A percentile compares a stretch with the other conserved stretches of the same genome.
phyloP scores from a whole-genome alignment of 768 basidiomycete species.

The Psilocybe subaeruginosa region DNA sequence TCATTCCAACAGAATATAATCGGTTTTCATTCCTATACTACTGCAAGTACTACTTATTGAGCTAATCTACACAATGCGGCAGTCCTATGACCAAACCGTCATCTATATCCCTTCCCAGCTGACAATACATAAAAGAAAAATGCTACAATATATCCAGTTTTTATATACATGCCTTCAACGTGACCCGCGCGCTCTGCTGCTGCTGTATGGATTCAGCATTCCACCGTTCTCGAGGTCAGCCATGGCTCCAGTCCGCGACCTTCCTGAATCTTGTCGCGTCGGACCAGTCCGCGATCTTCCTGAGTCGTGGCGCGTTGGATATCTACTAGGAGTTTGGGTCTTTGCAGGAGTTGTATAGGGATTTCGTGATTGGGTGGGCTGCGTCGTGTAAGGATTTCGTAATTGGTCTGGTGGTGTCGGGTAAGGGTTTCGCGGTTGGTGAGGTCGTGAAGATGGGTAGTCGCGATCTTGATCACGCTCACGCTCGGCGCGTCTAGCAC shows the following conservation, averaged over 20 bases:
- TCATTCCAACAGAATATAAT: not conserved
- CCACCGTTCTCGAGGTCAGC: constrained; percentile 42
- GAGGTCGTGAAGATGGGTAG: constrained; percentile 18
- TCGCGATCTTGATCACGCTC: constrained; percentile 21
- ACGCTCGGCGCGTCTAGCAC: constrained; percentile 26
- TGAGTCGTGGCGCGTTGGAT: constrained; percentile 34
- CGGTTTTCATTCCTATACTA: not conserved
- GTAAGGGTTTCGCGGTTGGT: constrained; percentile 21
- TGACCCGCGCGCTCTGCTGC: constrained; percentile 18
- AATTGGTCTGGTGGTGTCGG: constrained; percentile 13
- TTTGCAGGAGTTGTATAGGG: constrained; percentile 18
- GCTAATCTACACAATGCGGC: constrained; percentile 11
- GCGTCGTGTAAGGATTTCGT: not conserved
- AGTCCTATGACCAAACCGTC: constrained; percentile 5
- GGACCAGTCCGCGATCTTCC: constrained; percentile 33
- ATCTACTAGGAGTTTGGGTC: constrained; percentile 19
- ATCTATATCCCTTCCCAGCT: constrained; percentile 15
- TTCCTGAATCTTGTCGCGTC: constrained; percentile 34
- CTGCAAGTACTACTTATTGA: not conserved
- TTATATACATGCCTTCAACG: constrained; percentile 17
- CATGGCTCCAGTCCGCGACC: constrained; percentile 29
- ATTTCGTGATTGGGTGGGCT: constrained; percentile 18
- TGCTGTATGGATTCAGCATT: constrained; percentile 44
- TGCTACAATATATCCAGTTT: constrained; percentile 17
- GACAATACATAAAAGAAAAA: constrained; percentile 22